Evolutionary conservation across 2,329 filamentous ascomycete genomes (phyloP), one percentile per base, ranked within the genome.

Genomic region (Peltaster fructicola): DNA sequence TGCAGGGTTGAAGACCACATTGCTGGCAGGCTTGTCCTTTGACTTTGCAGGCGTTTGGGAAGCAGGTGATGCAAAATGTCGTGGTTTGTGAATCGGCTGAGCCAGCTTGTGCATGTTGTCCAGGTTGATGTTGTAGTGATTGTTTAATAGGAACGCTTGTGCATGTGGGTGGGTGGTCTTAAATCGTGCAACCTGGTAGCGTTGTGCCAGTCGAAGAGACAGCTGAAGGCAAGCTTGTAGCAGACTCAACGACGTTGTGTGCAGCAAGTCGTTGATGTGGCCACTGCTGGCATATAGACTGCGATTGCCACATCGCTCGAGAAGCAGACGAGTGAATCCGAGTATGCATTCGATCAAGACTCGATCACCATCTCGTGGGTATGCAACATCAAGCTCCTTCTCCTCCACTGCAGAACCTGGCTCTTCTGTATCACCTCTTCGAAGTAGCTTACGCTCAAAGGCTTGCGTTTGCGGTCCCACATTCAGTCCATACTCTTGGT

Each of bases 271-370:
- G 47, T 85, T 88, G 32, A 98, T 59, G 41, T 90, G 79, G 37
- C 74, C 65, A 48, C 85, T 95, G 58, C 88, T 98, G 32, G 76
- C 80, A 50, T 95, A 98, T 41, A 98, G 73, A 55, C 84, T 93
- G 39, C 90, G 67, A 47, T 98, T 98, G 31, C 85, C 88, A 52
- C 88, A 98, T 47, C 92, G 88, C 48, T 95, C 81, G 25, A 95
- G 57, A 15, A 98, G 62, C 50, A 91, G 67, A 32, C 75, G 70
- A 12, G 84, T 92, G 51, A 98, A 98, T 39, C 68, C 63, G 31
- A 98, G 60, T 26, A 95, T 65, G 15, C 68, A 63, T 47, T 91
- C 74, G 28, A 95, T 57, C 33, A 98, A 62, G 43, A 77, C 60
- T 38, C 72, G 63, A 50, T 98, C 88, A 37, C 78, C 84, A 42